phyloP scores from a whole-genome alignment of 345 rosid species.

The Limnanthes douglasii region DNA sequence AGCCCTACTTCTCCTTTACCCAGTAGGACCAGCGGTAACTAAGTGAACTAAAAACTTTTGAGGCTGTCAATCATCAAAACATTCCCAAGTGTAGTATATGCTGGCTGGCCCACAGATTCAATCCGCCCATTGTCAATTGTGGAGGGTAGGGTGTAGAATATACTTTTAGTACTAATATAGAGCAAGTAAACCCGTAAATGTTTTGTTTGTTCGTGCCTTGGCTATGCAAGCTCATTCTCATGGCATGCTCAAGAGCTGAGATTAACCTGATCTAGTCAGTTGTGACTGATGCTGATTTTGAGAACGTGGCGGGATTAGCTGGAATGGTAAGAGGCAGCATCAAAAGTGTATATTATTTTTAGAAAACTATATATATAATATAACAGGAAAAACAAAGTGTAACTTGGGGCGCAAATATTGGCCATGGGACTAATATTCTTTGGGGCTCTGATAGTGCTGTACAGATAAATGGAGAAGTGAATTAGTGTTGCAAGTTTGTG shows the following conservation, averaged over 20 bases:
- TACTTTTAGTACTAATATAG: no score
- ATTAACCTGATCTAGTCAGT: no score
- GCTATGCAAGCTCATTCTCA: no score
- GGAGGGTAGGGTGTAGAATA: no score
- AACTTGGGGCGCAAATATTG: conserved; percentile 1
- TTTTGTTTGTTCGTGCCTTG: no score
- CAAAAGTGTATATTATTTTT: no score
- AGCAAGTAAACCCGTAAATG: no score
- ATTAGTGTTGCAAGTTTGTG: conserved; percentile 10
- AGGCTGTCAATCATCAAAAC: conserved; percentile 1
- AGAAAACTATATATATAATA: no score
- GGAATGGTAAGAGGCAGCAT: no score
- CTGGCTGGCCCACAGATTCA: conserved; percentile 7
- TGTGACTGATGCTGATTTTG: no score
- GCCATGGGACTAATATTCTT: conserved; percentile 8
- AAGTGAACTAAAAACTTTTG: conserved; percentile 5
- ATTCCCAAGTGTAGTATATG: conserved; percentile 6
- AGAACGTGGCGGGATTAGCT: no score
- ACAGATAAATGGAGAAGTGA: conserved; percentile 19
- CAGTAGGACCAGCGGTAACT: conserved; percentile 15
- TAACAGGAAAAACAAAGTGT: conserved; percentile 8
- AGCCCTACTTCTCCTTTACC: conserved; percentile 27
- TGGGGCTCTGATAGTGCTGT: conserved; percentile 16
- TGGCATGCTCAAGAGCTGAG: no score
- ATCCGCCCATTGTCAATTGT: conserved; percentile 8